phyloP scores from a whole-genome alignment of 2,329 filamentous ascomycete genomes.

The Arachnomyces sp. region DNA sequence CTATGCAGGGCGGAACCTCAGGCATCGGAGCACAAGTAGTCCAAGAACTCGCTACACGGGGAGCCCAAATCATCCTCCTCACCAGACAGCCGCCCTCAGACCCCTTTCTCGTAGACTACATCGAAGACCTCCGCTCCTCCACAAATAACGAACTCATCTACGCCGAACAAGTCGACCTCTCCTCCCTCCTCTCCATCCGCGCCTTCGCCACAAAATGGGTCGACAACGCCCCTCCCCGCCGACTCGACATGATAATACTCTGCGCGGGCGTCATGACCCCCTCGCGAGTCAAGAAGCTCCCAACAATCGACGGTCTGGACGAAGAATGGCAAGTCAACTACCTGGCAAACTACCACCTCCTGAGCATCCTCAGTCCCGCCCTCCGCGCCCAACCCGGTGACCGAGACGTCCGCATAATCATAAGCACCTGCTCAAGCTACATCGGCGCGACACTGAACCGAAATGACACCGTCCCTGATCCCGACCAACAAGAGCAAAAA shows the following conservation, averaged over 20 bases:
- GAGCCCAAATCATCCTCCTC: slow-evolving; percentile 84
- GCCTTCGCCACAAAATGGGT: slow-evolving; percentile 97
- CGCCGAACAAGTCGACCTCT: slow-evolving; percentile 86
- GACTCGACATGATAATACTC: slow-evolving; percentile 83
- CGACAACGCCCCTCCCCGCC: slow-evolving; percentile 80
- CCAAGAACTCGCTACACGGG: slow-evolving; percentile 64
- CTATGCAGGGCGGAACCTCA: slow-evolving; percentile 67
- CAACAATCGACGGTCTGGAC: slow-evolving; percentile 74
- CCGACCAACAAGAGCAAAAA: not conserved
- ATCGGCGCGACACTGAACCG: slow-evolving; percentile 62
- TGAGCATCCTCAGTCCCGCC: slow-evolving; percentile 84
- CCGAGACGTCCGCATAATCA: slow-evolving; percentile 79
- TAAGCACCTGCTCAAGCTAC: slow-evolving; percentile 82
- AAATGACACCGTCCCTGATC: not conserved
- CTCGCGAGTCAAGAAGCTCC: slow-evolving; percentile 44
- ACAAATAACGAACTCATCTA: slow-evolving; percentile 85
- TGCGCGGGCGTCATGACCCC: slow-evolving; percentile 74
- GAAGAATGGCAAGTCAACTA: slow-evolving; percentile 93
- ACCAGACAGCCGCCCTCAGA: slow-evolving; percentile 75
- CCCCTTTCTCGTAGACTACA: slow-evolving; percentile 83
- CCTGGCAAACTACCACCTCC: slow-evolving; percentile 86
- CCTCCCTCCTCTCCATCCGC: slow-evolving; percentile 81
- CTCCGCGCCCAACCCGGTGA: slow-evolving; percentile 87
- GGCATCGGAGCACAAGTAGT: slow-evolving; percentile 78
- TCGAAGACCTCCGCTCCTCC: slow-evolving; percentile 71